These are phyloP conservation scores for Ustilago trichophora DNA, from an alignment of 1,284 basidiomycete species.

Conservation along the genomic window DNA sequence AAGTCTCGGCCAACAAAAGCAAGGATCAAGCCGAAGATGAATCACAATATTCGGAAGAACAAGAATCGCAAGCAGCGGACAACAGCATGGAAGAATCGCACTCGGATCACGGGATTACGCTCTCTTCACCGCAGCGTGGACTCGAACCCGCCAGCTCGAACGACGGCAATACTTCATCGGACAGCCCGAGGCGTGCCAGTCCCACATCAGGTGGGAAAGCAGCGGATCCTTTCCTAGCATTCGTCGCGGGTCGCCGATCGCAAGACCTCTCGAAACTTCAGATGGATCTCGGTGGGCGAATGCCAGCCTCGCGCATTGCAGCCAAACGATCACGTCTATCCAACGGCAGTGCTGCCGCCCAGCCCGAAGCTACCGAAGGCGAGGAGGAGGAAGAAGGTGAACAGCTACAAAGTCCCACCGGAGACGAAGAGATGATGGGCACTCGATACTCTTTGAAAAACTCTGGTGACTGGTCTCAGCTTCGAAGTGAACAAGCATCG, in stretches of 20 bases:
- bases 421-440: constrained; percentile 28
- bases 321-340: constrained; percentile 26
- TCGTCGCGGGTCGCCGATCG: constrained; percentile 46
- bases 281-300: constrained; percentile 5
- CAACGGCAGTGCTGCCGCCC: constrained; percentile 10
- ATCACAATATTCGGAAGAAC: neutral
- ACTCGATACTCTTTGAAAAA: constrained; percentile 13
- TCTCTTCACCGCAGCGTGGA: constrained; percentile 42
- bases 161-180: constrained; percentile 4
- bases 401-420: constrained; percentile 13
- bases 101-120: constrained; percentile 14
- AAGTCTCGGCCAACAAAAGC: neutral
- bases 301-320: neutral
- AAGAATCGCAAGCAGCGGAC: constrained; percentile 18
- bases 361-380: neutral
- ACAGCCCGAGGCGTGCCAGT: constrained; percentile 20
- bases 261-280: constrained; percentile 26
- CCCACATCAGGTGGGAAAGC: constrained; percentile 5
- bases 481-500: neutral
- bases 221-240: constrained; percentile 52
- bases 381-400: constrained; percentile 10
- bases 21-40: neutral
- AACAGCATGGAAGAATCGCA: constrained; percentile 34
- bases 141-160: constrained; percentile 7
- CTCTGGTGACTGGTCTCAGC: constrained; percentile 46